Conservation (phyloP, 371 early-diverging fungal species). For the Rhizomucor miehei region DNA sequence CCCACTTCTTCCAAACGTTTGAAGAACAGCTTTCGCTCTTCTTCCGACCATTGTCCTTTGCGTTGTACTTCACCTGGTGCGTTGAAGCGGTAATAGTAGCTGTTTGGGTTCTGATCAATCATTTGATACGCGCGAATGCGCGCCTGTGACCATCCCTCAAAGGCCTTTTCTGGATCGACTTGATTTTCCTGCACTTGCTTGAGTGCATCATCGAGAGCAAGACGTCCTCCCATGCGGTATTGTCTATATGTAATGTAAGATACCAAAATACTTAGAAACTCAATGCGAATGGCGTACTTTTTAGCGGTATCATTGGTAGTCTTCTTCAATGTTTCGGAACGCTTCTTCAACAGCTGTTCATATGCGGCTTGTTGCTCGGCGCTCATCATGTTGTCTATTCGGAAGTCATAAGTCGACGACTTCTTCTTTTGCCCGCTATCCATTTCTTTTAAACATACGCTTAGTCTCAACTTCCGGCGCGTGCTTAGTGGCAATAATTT, state of each 20-base stretch:
- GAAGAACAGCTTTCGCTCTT: slow-evolving; percentile 82
- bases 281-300: too few species aligned
- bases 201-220: slow-evolving; percentile 87
- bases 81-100: slow-evolving; percentile 94
- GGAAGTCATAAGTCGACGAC: not conserved
- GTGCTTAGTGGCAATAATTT: slow-evolving; percentile 64
- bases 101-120: slow-evolving; percentile 89
- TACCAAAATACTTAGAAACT: too few species aligned
- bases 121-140: slow-evolving; percentile 88
- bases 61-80: slow-evolving; percentile 93
- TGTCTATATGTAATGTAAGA: slow-evolving; percentile 26
- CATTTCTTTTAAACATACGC: slow-evolving; percentile 5
- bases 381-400: slow-evolving; percentile 52
- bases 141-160: slow-evolving; percentile 94
- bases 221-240: slow-evolving; percentile 76
- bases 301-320: slow-evolving; percentile 74
- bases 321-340: slow-evolving; percentile 75
- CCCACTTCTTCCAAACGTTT: slow-evolving; percentile 80
- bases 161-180: slow-evolving; percentile 75
- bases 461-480: slow-evolving; percentile 26
- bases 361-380: slow-evolving; percentile 80
- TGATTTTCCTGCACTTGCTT: slow-evolving; percentile 76
- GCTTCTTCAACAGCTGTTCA: slow-evolving; percentile 77
- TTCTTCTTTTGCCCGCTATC: not conserved
- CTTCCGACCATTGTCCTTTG: slow-evolving; percentile 84